Evolutionary conservation across 2,329 filamentous ascomycete genomes (phyloP), one percentile per base, ranked within the genome.

Genomic region (Aspergillus versicolor): DNA sequence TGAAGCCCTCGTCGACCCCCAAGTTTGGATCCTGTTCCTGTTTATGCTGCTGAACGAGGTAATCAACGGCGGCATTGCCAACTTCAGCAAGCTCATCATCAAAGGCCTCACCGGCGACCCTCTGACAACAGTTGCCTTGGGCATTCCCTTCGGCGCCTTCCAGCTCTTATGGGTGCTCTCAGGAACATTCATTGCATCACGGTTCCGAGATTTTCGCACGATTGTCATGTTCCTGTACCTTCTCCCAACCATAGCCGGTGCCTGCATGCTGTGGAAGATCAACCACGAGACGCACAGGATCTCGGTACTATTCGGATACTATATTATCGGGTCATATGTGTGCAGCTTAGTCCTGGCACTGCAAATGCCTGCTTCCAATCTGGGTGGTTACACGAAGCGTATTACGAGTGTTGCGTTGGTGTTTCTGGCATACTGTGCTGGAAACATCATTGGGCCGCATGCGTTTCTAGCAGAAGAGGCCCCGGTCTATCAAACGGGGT

Each of bases 41-140:
- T 81, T 77, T 52, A 75, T 75, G 3, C 68, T 84, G 0, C 67
- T 83, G 17, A 84, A 84, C 55, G 82, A 84, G 61, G 70, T 75
- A 2, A 77, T 84, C 60, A 71, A 71, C 32, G 69, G 84, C 78
- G 82, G 82, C 0, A 67, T 82, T 8, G 78, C 82, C 5, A 84
- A 81, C 61, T 84, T 84, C 60, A 78, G 80, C 40, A 84, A 82
- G 54, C 74, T 82, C 21, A 84, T 84, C 53, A 77, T 84, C 65
- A 69, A 69, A 50, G 68, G 68, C 11, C 54, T 71, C 15, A 83
- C 83, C 55, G 76, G 79, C 1, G 73, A 78, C 47, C 61, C 79
- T 0, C 70, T 82, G 0, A 63, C 73, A 7, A 83, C 83, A 0
- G 82, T 81, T 0, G 79, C 78, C 0, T 74, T 82, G 3, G 82